Evolutionary conservation across 495 filamentous ascomycete species (phyloP).

Genomic region (Rostrohypoxylon terebratum): DNA sequence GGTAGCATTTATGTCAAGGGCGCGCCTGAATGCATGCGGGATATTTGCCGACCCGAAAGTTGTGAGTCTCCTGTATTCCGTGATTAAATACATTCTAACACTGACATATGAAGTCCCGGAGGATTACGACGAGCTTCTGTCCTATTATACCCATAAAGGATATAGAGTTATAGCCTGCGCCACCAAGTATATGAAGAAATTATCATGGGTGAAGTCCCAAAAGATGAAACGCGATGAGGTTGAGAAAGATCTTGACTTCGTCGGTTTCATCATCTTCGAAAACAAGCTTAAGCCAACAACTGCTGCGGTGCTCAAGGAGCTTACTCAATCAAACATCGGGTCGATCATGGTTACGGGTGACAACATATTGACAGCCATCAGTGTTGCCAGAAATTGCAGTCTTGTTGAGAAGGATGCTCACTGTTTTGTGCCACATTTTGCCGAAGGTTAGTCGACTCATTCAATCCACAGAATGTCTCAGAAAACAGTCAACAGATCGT

Average conservation of each 20-base stretch:
- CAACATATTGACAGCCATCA: constrained; percentile 97
- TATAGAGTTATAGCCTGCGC: constrained; percentile 99
- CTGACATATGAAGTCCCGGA: constrained; percentile 72
- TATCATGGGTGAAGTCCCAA: constrained; percentile 93
- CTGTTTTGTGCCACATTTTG: constrained; percentile 92
- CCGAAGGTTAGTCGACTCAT: constrained; percentile 66
- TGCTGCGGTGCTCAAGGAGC: constrained; percentile 78
- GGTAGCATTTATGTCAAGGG: constrained; percentile 95
- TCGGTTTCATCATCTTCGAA: constrained; percentile 98
- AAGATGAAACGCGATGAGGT: constrained; percentile 89
- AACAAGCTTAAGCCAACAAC: constrained; percentile 96
- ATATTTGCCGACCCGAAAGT: constrained; percentile 84
- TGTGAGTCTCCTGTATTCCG: constrained; percentile 64
- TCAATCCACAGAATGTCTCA: neutral
- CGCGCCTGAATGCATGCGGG: constrained; percentile 93
- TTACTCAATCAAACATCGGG: constrained; percentile 86
- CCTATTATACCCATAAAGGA: constrained; percentile 92
- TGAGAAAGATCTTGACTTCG: constrained; percentile 83
- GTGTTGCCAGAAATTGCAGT: constrained; percentile 92
- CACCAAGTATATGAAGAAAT: constrained; percentile 82
- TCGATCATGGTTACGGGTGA: constrained; percentile 98
- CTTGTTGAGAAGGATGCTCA: constrained; percentile 83
- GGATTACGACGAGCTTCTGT: constrained; percentile 89
- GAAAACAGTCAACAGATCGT: neutral
- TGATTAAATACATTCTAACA: constrained; percentile 26